Percentiles rank a stretch among this genome's conserved stretches.
Evolutionary conservation across 129 eudicot species (phyloP).

Genomic region (Oenanthe sinensis): DNA sequence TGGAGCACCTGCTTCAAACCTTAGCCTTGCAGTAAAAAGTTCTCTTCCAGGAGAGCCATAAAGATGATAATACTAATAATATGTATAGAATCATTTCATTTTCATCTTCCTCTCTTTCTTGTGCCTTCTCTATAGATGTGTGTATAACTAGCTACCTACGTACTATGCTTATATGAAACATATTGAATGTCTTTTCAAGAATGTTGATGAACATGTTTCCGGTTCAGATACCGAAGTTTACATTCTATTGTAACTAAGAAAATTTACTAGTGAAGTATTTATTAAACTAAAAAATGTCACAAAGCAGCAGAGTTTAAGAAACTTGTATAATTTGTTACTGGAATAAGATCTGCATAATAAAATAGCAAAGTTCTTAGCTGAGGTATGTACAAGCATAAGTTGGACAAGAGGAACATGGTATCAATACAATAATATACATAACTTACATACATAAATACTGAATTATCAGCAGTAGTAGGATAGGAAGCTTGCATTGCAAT

Average conservation of each 20-base stretch:
- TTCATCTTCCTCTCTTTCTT: neutral
- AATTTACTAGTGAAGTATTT: neutral
- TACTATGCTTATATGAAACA: no score
- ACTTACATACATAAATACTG: neutral
- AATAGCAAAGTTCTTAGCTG: neutral
- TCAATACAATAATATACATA: neutral
- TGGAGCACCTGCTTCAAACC: neutral
- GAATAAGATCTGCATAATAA: no score
- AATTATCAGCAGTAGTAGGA: neutral
- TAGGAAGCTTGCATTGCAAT: slow-evolving; percentile 10
- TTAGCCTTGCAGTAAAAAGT: slow-evolving; percentile 4
- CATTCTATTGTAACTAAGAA: neutral
- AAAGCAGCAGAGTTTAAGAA: neutral
- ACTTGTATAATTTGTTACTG: neutral
- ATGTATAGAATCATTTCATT: neutral
- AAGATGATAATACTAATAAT: neutral
- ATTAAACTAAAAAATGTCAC: no score
- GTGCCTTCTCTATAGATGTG: neutral
- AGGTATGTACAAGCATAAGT: neutral
- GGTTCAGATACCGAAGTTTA: neutral
- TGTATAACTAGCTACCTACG: neutral
- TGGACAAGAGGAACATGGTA: neutral
- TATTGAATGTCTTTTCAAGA: neutral
- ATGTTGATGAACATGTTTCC: neutral
- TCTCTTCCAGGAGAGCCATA: slow-evolving; percentile 12